These are phyloP conservation scores for Takakia lepidozioides DNA, from an alignment of 225 moss, liverwort and hornwort species.

Conservation along the genomic window DNA sequence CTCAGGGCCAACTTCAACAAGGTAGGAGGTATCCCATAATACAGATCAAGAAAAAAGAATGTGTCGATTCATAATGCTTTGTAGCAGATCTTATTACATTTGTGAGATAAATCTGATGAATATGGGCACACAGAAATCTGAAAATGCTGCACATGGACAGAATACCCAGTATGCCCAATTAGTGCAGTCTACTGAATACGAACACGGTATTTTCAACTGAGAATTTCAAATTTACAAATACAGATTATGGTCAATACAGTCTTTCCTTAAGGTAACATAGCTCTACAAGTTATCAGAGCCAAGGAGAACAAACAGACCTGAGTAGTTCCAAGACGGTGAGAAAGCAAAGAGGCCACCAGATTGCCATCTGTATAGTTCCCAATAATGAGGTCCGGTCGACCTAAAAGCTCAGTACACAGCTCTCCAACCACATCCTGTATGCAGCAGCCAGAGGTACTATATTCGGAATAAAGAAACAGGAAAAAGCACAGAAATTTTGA, in stretches of 20 bases:
- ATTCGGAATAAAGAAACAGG: too few relatives aligned
- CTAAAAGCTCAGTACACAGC: constrained; percentile 52
- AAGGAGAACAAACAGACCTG: constrained; percentile 38
- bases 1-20: neutral
- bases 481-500: too few relatives aligned
- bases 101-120: too few relatives aligned
- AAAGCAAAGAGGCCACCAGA: constrained; percentile 78
- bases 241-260: neutral
- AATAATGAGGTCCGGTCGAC: constrained; percentile 70
- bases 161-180: too few relatives aligned
- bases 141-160: too few relatives aligned
- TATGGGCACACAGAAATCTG: too few relatives aligned
- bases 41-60: too few relatives aligned
- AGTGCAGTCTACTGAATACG: constrained; percentile 2
- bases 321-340: constrained; percentile 71
- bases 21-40: too few relatives aligned
- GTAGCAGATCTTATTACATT: too few relatives aligned
- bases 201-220: neutral
- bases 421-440: constrained; percentile 63
- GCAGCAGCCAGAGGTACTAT: neutral
- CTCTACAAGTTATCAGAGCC: neutral
- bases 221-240: neutral
- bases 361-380: constrained; percentile 96
- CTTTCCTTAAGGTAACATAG: neutral
- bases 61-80: too few relatives aligned